A percentile compares a stretch with the other conserved stretches of the same genome.
Conservation (phyloP, 208 protist species). For the Leishmania gerbilli region DNA sequence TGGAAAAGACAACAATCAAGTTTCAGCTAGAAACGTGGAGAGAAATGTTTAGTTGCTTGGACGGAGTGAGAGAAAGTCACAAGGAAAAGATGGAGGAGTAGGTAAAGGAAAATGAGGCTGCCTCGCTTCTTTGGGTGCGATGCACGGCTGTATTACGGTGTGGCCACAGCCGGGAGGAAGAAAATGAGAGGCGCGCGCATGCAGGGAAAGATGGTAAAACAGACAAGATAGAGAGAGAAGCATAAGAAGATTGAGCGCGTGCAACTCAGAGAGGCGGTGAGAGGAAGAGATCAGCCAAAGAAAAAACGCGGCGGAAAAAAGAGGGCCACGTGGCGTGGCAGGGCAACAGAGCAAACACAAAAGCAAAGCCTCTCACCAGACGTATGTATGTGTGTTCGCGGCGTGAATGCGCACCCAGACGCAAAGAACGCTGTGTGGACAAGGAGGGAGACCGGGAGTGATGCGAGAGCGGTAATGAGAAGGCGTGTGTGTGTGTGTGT, state of each 20-base stretch:
- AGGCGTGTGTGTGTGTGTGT: not conserved
- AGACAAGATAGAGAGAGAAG: conserved; percentile 4
- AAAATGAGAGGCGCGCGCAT: not conserved
- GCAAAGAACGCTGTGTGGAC: not conserved
- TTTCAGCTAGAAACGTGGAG: not conserved
- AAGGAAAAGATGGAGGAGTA: not conserved
- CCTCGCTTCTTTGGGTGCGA: not conserved
- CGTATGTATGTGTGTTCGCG: not conserved
- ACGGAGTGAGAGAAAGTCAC: not conserved
- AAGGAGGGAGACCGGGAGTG: not conserved
- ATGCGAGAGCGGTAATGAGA: not conserved
- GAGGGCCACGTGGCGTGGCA: not conserved
- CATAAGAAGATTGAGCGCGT: not conserved
- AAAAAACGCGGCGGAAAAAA: not conserved
- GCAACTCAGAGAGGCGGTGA: not conserved
- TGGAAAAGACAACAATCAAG: not conserved
- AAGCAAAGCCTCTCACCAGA: not conserved
- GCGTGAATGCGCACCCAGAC: not conserved
- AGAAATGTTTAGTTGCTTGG: not conserved
- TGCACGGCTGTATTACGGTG: not conserved
- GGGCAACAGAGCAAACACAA: not conserved
- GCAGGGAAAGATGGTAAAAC: not conserved
- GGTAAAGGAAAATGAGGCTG: not conserved
- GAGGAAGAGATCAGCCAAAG: not conserved
- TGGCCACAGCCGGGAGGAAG: not conserved